phyloP scores from a whole-genome alignment of 805 yeast genomes.

The Candida insectorum region DNA sequence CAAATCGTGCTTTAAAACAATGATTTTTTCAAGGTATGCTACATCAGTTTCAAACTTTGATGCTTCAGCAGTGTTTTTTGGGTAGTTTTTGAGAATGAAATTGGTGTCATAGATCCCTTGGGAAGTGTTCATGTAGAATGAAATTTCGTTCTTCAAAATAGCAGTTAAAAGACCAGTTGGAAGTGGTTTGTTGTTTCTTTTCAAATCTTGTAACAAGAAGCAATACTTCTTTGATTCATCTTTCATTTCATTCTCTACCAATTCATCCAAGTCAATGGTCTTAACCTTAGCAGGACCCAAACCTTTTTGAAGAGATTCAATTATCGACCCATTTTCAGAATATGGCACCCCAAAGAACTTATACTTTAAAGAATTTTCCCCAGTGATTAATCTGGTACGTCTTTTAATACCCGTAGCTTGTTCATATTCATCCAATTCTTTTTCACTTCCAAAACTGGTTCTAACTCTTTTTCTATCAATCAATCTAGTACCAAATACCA shows the following conservation, averaged over 20 bases:
- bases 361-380: slow-evolving; percentile 34
- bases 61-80: slow-evolving; percentile 61
- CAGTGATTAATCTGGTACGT: slow-evolving; percentile 40
- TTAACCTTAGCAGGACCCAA: slow-evolving; percentile 24
- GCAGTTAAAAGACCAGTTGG: slow-evolving; percentile 52
- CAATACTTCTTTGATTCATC: slow-evolving; percentile 47
- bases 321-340: slow-evolving; percentile 16
- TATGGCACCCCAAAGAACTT: slow-evolving; percentile 40
- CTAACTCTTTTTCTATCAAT: slow-evolving; percentile 28
- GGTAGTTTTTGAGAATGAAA: slow-evolving; percentile 56
- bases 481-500: slow-evolving; percentile 26
- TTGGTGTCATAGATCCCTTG: slow-evolving; percentile 40
- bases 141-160: slow-evolving; percentile 39
- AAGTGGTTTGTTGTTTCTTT: slow-evolving; percentile 20
- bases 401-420: slow-evolving; percentile 50
- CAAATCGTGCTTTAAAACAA: slow-evolving; percentile 33
- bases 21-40: slow-evolving; percentile 42
- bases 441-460: slow-evolving; percentile 41
- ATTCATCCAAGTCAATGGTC: slow-evolving; percentile 48
- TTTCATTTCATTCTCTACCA: slow-evolving; percentile 45
- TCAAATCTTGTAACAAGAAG: slow-evolving; percentile 48
- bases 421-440: slow-evolving; percentile 48
- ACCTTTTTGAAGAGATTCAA: slow-evolving; percentile 17
- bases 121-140: slow-evolving; percentile 31
- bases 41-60: slow-evolving; percentile 72